phyloP scores from a whole-genome alignment of 495 filamentous ascomycete species.

The Penicillium canescens region DNA sequence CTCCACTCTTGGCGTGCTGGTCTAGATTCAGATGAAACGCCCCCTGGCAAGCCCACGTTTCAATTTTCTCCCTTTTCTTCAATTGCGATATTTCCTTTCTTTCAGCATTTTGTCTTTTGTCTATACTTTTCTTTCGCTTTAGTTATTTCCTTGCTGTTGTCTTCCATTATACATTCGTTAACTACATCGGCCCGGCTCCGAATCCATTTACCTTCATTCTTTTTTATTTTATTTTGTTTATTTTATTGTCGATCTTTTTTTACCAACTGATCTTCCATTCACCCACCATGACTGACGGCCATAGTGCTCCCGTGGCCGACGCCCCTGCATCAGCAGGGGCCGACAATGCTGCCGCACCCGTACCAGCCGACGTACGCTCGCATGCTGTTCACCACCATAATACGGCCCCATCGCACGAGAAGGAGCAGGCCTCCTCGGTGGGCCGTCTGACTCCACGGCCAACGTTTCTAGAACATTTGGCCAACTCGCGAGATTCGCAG shows the following conservation, averaged over 20 bases:
- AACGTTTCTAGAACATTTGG: conserved; percentile 40
- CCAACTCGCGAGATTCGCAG: conserved; percentile 36
- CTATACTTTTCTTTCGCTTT: conserved; percentile 2
- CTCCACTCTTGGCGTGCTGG: conserved; percentile 3
- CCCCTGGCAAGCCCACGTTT: conserved; percentile 6
- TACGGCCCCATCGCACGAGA: conserved; percentile 5
- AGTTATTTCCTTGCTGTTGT: neutral
- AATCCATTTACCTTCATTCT: conserved; percentile 1
- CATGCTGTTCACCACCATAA: conserved; percentile 24
- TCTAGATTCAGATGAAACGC: conserved; percentile 8
- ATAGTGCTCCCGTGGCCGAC: conserved; percentile 17
- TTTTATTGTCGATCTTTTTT: conserved; percentile 6
- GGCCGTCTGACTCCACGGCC: conserved; percentile 35
- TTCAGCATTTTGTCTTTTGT: neutral
- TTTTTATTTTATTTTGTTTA: conserved; percentile 1
- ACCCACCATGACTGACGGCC: conserved; percentile 19
- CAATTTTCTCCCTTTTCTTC: conserved; percentile 5
- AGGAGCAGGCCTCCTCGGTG: conserved; percentile 31
- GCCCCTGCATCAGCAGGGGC: conserved; percentile 12
- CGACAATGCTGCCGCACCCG: conserved; percentile 26
- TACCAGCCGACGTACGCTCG: conserved; percentile 22
- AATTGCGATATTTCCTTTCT: neutral
- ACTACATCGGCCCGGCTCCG: neutral
- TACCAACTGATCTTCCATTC: neutral
- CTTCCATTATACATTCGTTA: neutral